Percentiles rank a stretch among this genome's conserved stretches.
phyloP scores from a whole-genome alignment of 2,329 filamentous ascomycete species.

The Lomentospora prolificans region DNA sequence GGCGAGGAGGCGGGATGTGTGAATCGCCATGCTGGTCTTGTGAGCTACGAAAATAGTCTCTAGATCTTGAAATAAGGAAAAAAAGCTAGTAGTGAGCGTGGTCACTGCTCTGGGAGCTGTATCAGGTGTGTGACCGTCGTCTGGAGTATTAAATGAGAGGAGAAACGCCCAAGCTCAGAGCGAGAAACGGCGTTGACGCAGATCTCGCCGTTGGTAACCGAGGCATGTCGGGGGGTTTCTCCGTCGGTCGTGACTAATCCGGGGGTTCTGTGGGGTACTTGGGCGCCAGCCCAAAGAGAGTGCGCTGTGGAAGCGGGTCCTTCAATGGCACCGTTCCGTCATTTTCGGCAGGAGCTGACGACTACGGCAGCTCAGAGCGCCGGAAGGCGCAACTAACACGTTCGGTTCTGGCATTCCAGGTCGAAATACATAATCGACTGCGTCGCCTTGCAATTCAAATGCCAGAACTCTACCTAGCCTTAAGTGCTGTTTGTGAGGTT shows the following conservation, averaged over 20 bases:
- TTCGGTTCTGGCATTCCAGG: too few species aligned
- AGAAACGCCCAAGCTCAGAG: background rate
- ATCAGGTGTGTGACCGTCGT: too few species aligned
- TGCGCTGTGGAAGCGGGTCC: background rate
- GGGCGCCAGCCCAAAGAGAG: background rate
- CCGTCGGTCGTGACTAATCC: background rate
- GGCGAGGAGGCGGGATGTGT: slow-evolving; percentile 1
- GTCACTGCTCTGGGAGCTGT: background rate
- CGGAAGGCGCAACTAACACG: too few species aligned
- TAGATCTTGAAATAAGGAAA: too few species aligned
- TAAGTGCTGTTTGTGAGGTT: too few species aligned
- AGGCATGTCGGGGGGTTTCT: background rate
- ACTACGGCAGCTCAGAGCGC: background rate
- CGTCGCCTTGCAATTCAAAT: too few species aligned
- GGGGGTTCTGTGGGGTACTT: background rate
- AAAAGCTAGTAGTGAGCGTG: background rate
- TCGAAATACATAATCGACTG: background rate
- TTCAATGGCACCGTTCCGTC: background rate
- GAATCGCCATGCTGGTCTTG: background rate
- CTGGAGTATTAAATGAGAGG: background rate
- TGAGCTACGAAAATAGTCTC: background rate
- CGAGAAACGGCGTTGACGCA: background rate
- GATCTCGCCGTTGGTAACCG: background rate
- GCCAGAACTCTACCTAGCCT: too few species aligned
- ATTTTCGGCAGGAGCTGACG: background rate